Percentiles rank a stretch among this genome's conserved stretches.
Conservation (phyloP, 129 eudicot species). For the Lactuca saligna region DNA sequence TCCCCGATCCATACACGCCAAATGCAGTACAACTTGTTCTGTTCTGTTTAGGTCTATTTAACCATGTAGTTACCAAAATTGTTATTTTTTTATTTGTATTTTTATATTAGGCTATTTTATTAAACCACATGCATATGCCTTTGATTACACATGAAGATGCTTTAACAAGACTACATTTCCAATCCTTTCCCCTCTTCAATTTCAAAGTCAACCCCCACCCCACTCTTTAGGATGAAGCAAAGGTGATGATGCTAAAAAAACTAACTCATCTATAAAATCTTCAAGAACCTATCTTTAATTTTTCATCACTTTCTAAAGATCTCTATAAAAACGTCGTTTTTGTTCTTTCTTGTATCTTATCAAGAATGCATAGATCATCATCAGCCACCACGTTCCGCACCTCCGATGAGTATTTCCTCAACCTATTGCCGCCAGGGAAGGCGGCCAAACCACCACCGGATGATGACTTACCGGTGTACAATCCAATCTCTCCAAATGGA, state of each 20-base stretch:
- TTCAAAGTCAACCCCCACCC: slow-evolving; percentile 19
- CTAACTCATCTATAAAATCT: slow-evolving; percentile 22
- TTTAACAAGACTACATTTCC: slow-evolving; percentile 29
- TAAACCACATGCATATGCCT: slow-evolving; percentile 35
- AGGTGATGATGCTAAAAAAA: slow-evolving; percentile 9
- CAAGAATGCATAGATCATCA: slow-evolving; percentile 47
- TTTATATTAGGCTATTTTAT: background rate
- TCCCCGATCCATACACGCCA: too few species aligned
- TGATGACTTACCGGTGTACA: slow-evolving; percentile 28
- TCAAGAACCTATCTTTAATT: background rate
- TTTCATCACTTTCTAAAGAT: slow-evolving; percentile 8
- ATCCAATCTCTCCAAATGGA: slow-evolving; percentile 31
- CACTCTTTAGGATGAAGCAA: slow-evolving; percentile 35
- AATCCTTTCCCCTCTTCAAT: background rate
- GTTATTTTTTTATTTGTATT: background rate
- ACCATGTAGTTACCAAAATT: background rate
- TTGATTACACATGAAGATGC: slow-evolving; percentile 38
- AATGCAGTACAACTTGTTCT: too few species aligned
- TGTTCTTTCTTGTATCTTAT: background rate
- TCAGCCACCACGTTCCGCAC: slow-evolving; percentile 44
- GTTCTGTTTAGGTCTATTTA: too few species aligned
- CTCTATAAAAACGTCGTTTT: background rate
- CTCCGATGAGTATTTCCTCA: slow-evolving; percentile 49
- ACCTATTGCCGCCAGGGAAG: slow-evolving; percentile 39
- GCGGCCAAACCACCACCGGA: slow-evolving; percentile 10